A percentile compares a stretch with the other conserved stretches of the same genome.
Conservation (phyloP, 495 filamentous ascomycete genomes). For the Penicillium simplicissimum region DNA sequence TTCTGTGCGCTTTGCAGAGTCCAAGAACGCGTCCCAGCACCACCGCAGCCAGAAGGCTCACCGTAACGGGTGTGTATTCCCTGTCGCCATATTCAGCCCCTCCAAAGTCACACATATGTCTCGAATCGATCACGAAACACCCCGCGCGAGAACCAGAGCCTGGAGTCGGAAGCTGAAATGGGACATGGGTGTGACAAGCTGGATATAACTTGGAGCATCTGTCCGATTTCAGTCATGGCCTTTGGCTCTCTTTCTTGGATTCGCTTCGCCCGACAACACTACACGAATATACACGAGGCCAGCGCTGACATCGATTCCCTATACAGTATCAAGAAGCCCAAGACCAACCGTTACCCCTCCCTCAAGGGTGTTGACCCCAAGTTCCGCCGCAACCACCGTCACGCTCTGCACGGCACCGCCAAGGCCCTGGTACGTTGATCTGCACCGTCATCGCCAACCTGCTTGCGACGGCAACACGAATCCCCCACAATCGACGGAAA, state of each 20-base stretch:
- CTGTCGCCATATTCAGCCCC: slow-evolving; percentile 9
- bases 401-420: slow-evolving; percentile 97
- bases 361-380: slow-evolving; percentile 99
- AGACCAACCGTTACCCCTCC: slow-evolving; percentile 97
- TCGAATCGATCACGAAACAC: not conserved
- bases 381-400: slow-evolving; percentile 98
- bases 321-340: slow-evolving; percentile 98
- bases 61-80: slow-evolving; percentile 82
- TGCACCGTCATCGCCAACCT: not conserved
- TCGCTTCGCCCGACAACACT: not conserved
- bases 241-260: not conserved
- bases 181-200: slow-evolving; percentile 4
- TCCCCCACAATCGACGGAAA: too few relatives aligned
- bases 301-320: slow-evolving; percentile 35
- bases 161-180: not conserved
- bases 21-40: slow-evolving; percentile 99
- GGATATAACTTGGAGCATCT: slow-evolving; percentile 8
- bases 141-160: not conserved
- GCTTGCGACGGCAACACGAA: not conserved
- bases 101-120: not conserved
- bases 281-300: not conserved
- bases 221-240: not conserved
- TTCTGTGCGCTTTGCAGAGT: slow-evolving; percentile 61
- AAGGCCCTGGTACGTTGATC: slow-evolving; percentile 83
- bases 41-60: slow-evolving; percentile 96